Evolutionary conservation across 2,329 filamentous ascomycete genomes (phyloP), one percentile per base, ranked within the genome.

Genomic region (Aspergillus ibericus): DNA sequence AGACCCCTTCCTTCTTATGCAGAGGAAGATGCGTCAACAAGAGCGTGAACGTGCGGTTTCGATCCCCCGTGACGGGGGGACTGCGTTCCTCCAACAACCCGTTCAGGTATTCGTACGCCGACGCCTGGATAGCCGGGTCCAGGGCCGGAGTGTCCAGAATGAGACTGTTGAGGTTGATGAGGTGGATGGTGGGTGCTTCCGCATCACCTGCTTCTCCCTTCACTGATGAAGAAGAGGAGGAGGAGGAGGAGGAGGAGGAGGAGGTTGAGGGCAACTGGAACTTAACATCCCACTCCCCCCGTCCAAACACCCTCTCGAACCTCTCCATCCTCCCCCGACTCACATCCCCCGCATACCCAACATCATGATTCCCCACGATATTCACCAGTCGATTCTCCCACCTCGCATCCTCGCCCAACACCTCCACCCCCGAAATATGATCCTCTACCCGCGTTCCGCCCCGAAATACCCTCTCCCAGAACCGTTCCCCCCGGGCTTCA

Each of bases 321-420:
- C 95, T 85, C 27, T 85, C 80, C 55, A 97, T 81, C 3, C 92
- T 86, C 61, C 86, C 82, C n/a, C 82, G 78, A 40, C 89, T 92
- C 61, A 98, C 83, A 74, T 99, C 95, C 3, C 95, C 95, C 0
- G 93, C 92, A 72, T 99, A 99, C 34, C 95, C 95, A 69, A 99
- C 88, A 74, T 99, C 95, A 72, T 99, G 95, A 70, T 99, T 99
- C 1, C 95, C 95, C 0, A 88, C 92, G 25, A 98, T 86, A 66
- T 96, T 96, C 72, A 99, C 92, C 63, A 97, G 82, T 56, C 89
- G 85, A 40, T 80, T 83, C n/a, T 81, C 76, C 95, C 95, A 98
- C 2, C 76, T 74, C 5, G 79, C 75, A 60, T 82, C 77, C 8
- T 60, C 56, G 20, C 75, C 74, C 5, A 77, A 60, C 10, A 64